Conservation (phyloP, 306 rosid species). For the Vigna radiata region DNA sequence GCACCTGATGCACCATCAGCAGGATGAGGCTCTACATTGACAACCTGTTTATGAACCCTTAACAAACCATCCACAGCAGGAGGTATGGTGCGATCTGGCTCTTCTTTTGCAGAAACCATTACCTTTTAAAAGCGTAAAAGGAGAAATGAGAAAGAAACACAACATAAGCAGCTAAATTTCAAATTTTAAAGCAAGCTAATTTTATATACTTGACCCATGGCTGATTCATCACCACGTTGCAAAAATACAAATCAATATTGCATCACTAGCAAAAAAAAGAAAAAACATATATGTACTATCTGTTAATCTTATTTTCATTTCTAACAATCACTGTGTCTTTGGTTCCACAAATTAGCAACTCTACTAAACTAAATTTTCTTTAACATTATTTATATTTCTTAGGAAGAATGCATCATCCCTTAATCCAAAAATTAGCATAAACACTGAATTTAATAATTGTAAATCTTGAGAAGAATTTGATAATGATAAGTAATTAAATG, state of each 20-base stretch:
- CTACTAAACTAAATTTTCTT: slow-evolving; percentile 7
- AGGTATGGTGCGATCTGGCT: slow-evolving; percentile 56
- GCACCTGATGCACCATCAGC: slow-evolving; percentile 50
- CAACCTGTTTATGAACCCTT: slow-evolving; percentile 67
- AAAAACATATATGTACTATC: not conserved
- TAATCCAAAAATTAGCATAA: slow-evolving; percentile 14
- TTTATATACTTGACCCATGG: slow-evolving; percentile 36
- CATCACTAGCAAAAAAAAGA: not conserved
- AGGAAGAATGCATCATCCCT: slow-evolving; percentile 29
- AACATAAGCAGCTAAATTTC: not conserved
- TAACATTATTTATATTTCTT: slow-evolving; percentile 21
- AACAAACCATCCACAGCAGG: slow-evolving; percentile 70
- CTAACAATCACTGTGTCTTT: slow-evolving; percentile 4
- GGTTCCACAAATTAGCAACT: slow-evolving; percentile 21
- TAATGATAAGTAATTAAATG: slow-evolving; percentile 16
- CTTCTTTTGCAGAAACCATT: slow-evolving; percentile 71
- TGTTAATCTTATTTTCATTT: slow-evolving; percentile 21
- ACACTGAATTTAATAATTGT: slow-evolving; percentile 32
- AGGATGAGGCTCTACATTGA: slow-evolving; percentile 52
- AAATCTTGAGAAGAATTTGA: slow-evolving; percentile 32
- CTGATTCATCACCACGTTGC: slow-evolving; percentile 41
- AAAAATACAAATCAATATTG: slow-evolving; percentile 22
- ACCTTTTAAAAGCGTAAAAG: slow-evolving; percentile 50
- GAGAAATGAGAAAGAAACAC: slow-evolving; percentile 37
- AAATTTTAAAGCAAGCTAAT: slow-evolving; percentile 18